These are phyloP conservation scores for Favolaschia claudopus DNA, from an alignment of 768 basidiomycete species.

Conservation along the genomic window DNA sequence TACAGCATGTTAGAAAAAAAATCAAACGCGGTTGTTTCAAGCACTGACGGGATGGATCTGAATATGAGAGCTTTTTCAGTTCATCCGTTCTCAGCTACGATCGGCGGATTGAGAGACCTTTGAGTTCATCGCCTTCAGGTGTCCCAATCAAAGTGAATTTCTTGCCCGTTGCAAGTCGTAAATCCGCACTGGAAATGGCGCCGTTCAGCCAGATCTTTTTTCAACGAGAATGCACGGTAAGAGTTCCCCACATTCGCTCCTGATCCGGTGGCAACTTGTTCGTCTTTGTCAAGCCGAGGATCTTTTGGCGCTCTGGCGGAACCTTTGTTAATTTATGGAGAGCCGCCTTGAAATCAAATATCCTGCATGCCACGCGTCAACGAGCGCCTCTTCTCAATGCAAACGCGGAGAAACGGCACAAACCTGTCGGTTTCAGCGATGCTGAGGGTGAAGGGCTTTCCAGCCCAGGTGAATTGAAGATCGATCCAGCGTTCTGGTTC, in stretches of 20 bases:
- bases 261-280: constrained; percentile 79
- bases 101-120: too few relatives aligned
- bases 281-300: constrained; percentile 84
- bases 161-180: constrained; percentile 65
- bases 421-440: constrained; percentile 84
- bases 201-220: constrained; percentile 12
- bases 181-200: constrained; percentile 57
- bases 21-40: neutral
- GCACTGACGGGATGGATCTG: constrained; percentile 18
- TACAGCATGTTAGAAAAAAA: constrained; percentile 31
- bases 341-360: constrained; percentile 79
- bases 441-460: constrained; percentile 68
- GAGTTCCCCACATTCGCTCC: constrained; percentile 60
- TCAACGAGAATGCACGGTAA: constrained; percentile 20
- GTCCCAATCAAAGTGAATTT: constrained; percentile 90
- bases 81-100: too few relatives aligned
- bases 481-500: constrained; percentile 61
- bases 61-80: too few relatives aligned
- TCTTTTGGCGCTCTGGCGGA: constrained; percentile 86
- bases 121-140: constrained; percentile 85
- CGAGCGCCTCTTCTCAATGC: constrained; percentile 2
- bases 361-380: constrained; percentile 49
- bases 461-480: constrained; percentile 76
- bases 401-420: constrained; percentile 1
- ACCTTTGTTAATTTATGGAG: constrained; percentile 78